Percentiles rank a stretch among this genome's conserved stretches.
phyloP scores from a whole-genome alignment of 495 filamentous ascomycete genomes.

The Pyrenopolyporus hunteri region DNA sequence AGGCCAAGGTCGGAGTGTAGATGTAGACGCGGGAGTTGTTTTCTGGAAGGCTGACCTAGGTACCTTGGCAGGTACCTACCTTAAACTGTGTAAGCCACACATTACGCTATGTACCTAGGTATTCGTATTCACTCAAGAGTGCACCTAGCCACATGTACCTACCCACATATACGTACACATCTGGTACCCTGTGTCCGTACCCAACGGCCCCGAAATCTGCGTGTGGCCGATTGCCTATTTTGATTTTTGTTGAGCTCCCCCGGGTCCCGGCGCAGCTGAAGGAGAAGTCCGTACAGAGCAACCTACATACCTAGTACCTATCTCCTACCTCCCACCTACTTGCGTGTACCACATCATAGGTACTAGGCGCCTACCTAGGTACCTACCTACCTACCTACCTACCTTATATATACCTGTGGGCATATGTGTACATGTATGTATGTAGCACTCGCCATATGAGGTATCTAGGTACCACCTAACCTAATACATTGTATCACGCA shows the following conservation, averaged over 20 bases:
- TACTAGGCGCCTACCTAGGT: no score
- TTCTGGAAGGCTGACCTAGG: neutral
- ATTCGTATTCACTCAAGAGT: no score
- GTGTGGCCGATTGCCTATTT: slow-evolving; percentile 21
- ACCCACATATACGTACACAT: no score
- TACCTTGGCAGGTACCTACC: neutral
- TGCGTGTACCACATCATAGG: no score
- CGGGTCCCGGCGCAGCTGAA: slow-evolving; percentile 4
- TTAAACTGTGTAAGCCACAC: neutral
- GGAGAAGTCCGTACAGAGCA: neutral
- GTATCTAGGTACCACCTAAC: no score
- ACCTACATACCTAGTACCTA: neutral
- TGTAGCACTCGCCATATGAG: no score
- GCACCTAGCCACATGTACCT: neutral
- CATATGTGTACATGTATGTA: no score
- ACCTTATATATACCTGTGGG: no score
- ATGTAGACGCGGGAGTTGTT: neutral
- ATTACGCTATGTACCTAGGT: no score
- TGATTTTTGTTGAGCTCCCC: slow-evolving; percentile 6
- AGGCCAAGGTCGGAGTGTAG: neutral
- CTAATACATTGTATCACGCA: no score
- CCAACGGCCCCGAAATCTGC: slow-evolving; percentile 7
- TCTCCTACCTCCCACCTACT: neutral
- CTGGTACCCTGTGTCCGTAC: neutral
- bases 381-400: no score